These are phyloP conservation scores for Blastocystis sp. DNA, from an alignment of 352 stramenopile genomes.

Conservation along the genomic window DNA sequence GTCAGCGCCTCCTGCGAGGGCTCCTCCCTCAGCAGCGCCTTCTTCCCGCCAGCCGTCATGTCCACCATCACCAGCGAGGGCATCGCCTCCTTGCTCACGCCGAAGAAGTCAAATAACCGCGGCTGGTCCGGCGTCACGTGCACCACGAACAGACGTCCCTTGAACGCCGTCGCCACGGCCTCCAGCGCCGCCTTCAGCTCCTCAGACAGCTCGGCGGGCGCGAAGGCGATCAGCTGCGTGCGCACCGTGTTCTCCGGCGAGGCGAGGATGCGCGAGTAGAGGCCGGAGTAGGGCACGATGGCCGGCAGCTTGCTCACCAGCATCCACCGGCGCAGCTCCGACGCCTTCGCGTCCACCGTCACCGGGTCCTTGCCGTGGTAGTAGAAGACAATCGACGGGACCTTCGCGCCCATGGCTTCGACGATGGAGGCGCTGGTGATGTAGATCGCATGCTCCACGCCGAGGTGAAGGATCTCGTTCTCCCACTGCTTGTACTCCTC, in stretches of 20 bases:
- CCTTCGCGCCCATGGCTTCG: not conserved
- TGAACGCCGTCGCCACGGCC: not conserved
- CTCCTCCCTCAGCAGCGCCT: conserved; percentile 18
- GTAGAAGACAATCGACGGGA: conserved; percentile 32
- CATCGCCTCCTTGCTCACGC: conserved; percentile 11
- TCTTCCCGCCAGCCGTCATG: not conserved
- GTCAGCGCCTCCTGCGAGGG: conserved; percentile 1
- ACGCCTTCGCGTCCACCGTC: not conserved
- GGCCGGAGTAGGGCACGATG: conserved; percentile 21
- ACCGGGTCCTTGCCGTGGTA: not conserved
- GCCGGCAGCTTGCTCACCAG: not conserved
- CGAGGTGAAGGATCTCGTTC: not conserved
- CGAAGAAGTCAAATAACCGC: conserved; percentile 40
- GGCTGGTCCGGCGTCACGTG: not conserved
- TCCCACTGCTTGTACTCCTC: conserved; percentile 49
- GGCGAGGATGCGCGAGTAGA: conserved; percentile 19
- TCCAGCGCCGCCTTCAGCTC: not conserved
- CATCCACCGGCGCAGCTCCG: not conserved
- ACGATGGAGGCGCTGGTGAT: conserved; percentile 5
- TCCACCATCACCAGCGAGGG: conserved; percentile 36
- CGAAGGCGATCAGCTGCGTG: conserved; percentile 28
- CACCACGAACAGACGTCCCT: conserved; percentile 9
- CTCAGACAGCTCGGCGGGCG: not conserved
- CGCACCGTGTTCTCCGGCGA: not conserved
- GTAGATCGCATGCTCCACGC: not conserved